These are phyloP conservation scores for Botrytis hyacinthi DNA, from an alignment of 2,329 filamentous ascomycete species.

Conservation along the genomic window DNA sequence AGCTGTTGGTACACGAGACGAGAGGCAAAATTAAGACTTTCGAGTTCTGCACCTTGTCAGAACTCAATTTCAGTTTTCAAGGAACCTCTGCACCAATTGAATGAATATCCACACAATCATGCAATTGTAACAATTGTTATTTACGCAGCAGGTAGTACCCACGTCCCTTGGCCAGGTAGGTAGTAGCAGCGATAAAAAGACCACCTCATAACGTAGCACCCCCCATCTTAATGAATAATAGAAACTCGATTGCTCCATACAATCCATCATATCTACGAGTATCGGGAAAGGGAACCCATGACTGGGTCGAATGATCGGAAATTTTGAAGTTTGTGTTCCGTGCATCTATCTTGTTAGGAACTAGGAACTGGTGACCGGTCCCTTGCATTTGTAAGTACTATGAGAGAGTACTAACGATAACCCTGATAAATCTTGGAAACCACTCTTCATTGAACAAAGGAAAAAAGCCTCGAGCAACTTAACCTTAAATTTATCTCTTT, in stretches of 20 bases:
- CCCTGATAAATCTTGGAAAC: not conserved
- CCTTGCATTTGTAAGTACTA: not conserved
- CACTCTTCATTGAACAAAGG: not conserved
- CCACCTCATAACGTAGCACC: not conserved
- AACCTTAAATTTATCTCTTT: not conserved
- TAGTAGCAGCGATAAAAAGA: not conserved
- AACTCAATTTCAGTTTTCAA: not conserved
- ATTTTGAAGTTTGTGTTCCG: not conserved
- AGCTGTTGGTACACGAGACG: not conserved
- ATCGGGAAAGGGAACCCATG: not conserved
- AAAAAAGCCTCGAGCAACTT: not conserved
- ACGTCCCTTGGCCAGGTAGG: not conserved
- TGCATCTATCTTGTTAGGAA: not conserved
- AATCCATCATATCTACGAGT: not conserved
- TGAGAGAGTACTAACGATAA: not conserved
- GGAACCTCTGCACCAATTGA: not conserved
- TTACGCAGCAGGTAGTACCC: not conserved
- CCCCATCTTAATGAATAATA: not conserved
- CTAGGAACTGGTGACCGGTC: not conserved
- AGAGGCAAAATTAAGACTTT: not conserved
- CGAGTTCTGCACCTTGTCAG: not conserved
- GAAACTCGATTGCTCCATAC: too few species aligned
- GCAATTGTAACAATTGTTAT: not conserved
- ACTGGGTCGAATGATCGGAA: slow-evolving; percentile 17
- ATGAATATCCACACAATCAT: not conserved